A percentile compares a stretch with the other conserved stretches of the same genome.
These are phyloP conservation scores for Populus hybrid DNA, from an alignment of 441 rosid genomes.

Conservation along the genomic window DNA sequence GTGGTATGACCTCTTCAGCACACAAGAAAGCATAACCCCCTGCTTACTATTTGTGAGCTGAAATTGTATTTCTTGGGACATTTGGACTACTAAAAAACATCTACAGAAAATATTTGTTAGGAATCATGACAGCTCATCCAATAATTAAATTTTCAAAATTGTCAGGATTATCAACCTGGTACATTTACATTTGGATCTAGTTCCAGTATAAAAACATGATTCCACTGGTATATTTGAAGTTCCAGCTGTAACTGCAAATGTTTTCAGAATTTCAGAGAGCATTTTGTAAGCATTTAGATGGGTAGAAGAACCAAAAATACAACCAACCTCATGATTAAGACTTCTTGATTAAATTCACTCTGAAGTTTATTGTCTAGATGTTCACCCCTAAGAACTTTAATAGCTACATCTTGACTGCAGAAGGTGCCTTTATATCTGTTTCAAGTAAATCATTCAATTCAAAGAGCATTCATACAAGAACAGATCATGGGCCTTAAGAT, in stretches of 20 bases:
- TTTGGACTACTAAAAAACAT: neutral
- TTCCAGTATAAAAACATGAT: neutral
- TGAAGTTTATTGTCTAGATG: constrained; percentile 38
- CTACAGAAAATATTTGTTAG: neutral
- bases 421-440: constrained; percentile 64
- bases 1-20: neutral
- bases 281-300: neutral
- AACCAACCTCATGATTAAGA: constrained; percentile 66
- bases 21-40: neutral
- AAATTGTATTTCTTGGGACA: neutral
- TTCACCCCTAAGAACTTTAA: constrained; percentile 53
- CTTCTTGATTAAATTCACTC: constrained; percentile 68
- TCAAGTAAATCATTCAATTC: constrained; percentile 22
- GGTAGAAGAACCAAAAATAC: neutral
- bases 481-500: constrained; percentile 9
- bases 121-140: neutral
- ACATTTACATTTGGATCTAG: neutral
- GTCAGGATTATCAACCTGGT: neutral
- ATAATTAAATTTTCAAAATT: neutral
- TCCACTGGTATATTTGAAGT: constrained; percentile 1
- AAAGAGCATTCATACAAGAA: constrained; percentile 16
- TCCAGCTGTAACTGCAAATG: neutral
- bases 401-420: constrained; percentile 62
- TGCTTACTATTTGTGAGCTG: neutral
- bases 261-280: neutral